phyloP scores from a whole-genome alignment of 169 alveolate genomes.

The Plasmodium vinckei region DNA sequence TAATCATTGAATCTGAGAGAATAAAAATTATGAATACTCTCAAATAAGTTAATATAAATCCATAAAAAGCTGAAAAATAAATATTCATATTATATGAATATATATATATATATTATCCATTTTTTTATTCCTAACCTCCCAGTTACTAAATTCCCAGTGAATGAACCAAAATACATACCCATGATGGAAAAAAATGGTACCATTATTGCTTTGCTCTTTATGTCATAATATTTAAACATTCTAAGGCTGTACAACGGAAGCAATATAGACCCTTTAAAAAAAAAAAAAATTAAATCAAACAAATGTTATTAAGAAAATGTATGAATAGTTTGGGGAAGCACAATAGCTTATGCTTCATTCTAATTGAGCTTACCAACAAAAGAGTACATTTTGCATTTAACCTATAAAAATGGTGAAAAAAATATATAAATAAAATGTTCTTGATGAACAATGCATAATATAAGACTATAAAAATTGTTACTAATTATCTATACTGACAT shows the following conservation, averaged over 20 bases:
- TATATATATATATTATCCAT: too few relatives aligned
- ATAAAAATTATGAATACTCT: neutral
- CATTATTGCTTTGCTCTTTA: slow-evolving; percentile 39
- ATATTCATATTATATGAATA: too few relatives aligned
- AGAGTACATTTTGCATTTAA: slow-evolving; percentile 35
- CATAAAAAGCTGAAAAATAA: neutral
- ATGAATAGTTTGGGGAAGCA: neutral
- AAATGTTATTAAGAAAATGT: slow-evolving; percentile 2
- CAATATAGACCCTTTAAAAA: slow-evolving; percentile 27
- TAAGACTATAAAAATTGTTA: too few relatives aligned
- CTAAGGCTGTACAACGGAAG: slow-evolving; percentile 30
- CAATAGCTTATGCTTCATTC: neutral
- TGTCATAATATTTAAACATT: slow-evolving; percentile 50
- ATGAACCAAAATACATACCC: slow-evolving; percentile 57
- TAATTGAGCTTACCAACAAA: slow-evolving; percentile 21
- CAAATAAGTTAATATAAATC: neutral
- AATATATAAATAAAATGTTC: too few relatives aligned
- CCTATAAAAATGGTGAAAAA: neutral
- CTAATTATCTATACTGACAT: too few relatives aligned
- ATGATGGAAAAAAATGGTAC: slow-evolving; percentile 46
- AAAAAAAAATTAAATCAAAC: neutral
- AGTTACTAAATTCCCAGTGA: slow-evolving; percentile 35
- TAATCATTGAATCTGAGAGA: slow-evolving; percentile 42
- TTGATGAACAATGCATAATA: too few relatives aligned
- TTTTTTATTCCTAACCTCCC: slow-evolving; percentile 30